Conservation (phyloP, 805 yeast genomes). For the Kluyveromyces aestuarii region DNA sequence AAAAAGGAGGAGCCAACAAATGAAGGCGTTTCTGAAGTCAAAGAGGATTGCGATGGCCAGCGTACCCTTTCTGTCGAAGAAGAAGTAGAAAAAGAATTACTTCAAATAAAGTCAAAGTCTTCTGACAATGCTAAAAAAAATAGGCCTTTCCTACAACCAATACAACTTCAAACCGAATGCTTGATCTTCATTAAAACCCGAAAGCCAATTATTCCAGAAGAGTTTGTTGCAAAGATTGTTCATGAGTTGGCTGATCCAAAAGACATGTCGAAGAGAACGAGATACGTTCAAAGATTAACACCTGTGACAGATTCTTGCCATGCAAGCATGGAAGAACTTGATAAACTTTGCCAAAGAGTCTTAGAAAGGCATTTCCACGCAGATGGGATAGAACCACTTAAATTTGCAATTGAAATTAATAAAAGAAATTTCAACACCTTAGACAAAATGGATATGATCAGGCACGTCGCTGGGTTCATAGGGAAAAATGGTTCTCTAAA, state of each 20-base stretch:
- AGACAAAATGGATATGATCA: slow-evolving; percentile 64
- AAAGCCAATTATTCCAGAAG: slow-evolving; percentile 70
- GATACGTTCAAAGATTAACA: slow-evolving; percentile 68
- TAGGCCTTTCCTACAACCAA: slow-evolving; percentile 44
- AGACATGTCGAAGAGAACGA: slow-evolving; percentile 42
- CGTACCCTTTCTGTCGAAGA: slow-evolving; percentile 62
- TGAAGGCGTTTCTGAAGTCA: slow-evolving; percentile 11
- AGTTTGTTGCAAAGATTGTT: slow-evolving; percentile 57
- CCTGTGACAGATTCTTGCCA: slow-evolving; percentile 73
- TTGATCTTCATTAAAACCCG: slow-evolving; percentile 76
- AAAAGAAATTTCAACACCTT: slow-evolving; percentile 71
- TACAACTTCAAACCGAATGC: slow-evolving; percentile 71
- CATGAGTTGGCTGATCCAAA: slow-evolving; percentile 43
- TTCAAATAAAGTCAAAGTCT: slow-evolving; percentile 39
- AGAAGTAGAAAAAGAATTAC: slow-evolving; percentile 61
- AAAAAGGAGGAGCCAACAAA: slow-evolving; percentile 10
- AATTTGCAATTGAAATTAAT: slow-evolving; percentile 74
- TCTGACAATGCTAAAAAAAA: slow-evolving; percentile 30
- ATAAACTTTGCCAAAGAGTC: slow-evolving; percentile 49
- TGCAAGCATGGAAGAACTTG: slow-evolving; percentile 61
- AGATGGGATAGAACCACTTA: slow-evolving; percentile 28
- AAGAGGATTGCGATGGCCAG: slow-evolving; percentile 26
- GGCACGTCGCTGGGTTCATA: slow-evolving; percentile 59
- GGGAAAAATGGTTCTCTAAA: slow-evolving; percentile 49
- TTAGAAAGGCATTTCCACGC: slow-evolving; percentile 60